A percentile compares a stretch with the other conserved stretches of the same genome.
These are phyloP conservation scores for Cadophora sp. DNA, from an alignment of 2,329 filamentous ascomycete genomes.

Conservation along the genomic window DNA sequence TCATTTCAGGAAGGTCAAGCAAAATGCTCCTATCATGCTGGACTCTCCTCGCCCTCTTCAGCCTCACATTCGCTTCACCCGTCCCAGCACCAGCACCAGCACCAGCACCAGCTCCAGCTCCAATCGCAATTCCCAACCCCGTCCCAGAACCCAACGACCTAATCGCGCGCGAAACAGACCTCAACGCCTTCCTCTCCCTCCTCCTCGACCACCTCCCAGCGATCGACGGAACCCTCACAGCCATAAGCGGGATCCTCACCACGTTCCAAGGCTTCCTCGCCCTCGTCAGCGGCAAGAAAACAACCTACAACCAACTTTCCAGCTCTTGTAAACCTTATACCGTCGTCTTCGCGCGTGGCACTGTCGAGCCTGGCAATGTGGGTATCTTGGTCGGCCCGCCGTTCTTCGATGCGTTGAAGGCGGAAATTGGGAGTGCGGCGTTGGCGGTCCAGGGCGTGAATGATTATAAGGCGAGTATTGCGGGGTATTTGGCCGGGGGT, in stretches of 20 bases:
- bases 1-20: neutral
- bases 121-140: too few relatives aligned
- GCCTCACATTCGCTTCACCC: conserved; percentile 29
- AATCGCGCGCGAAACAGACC: conserved; percentile 29
- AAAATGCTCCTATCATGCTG: conserved; percentile 32
- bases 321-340: conserved; percentile 43
- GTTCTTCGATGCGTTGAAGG: conserved; percentile 41
- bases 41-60: conserved; percentile 24
- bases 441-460: conserved; percentile 43
- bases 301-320: conserved; percentile 39
- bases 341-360: conserved; percentile 56
- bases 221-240: conserved; percentile 32
- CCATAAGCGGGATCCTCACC: conserved; percentile 33
- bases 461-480: conserved; percentile 43
- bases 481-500: conserved; percentile 38
- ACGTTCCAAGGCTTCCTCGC: conserved; percentile 35
- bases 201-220: conserved; percentile 37
- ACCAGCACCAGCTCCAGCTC: neutral
- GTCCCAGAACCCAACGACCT: neutral
- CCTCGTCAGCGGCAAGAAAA: conserved; percentile 32
- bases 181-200: conserved; percentile 37
- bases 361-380: conserved; percentile 56
- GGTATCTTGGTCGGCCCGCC: conserved; percentile 45
- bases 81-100: conserved; percentile 18
- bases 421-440: conserved; percentile 27